Conservation (phyloP, 108 stramenopile genomes). For the Schizochytrium sp. region DNA sequence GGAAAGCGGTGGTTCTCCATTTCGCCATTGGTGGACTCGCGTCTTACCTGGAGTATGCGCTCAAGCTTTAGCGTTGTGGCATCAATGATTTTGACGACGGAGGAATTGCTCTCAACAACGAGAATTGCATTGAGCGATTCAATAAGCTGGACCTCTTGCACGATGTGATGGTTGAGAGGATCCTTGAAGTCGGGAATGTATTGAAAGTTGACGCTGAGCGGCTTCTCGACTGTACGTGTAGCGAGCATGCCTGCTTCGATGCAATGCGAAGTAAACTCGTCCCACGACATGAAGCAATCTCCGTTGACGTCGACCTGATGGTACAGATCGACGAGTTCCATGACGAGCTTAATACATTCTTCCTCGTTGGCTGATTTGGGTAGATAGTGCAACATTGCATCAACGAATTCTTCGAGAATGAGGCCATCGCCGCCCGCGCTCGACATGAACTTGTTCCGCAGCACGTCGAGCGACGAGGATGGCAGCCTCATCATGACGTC, state of each 20-base stretch:
- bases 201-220: neutral
- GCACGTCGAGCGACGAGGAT: slow-evolving; percentile 7
- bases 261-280: slow-evolving; percentile 31
- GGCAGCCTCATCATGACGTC: neutral
- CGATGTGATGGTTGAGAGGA: neutral
- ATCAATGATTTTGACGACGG: neutral
- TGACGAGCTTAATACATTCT: slow-evolving; percentile 8
- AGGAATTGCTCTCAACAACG: neutral
- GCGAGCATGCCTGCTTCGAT: slow-evolving; percentile 16
- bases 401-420: neutral
- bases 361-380: neutral
- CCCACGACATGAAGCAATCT: slow-evolving; percentile 37
- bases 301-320: slow-evolving; percentile 37
- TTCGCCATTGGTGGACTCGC: neutral
- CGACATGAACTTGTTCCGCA: neutral
- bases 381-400: neutral
- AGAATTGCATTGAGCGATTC: neutral
- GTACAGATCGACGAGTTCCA: slow-evolving; percentile 34
- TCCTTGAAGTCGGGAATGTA: neutral
- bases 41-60: neutral
- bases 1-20: neutral
- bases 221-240: neutral
- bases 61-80: neutral
- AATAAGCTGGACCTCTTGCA: neutral
- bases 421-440: neutral